Percentiles rank a stretch among this genome's conserved stretches.
These are phyloP conservation scores for Pythium coloratum DNA, from an alignment of 352 stramenopile genomes.

Conservation along the genomic window DNA sequence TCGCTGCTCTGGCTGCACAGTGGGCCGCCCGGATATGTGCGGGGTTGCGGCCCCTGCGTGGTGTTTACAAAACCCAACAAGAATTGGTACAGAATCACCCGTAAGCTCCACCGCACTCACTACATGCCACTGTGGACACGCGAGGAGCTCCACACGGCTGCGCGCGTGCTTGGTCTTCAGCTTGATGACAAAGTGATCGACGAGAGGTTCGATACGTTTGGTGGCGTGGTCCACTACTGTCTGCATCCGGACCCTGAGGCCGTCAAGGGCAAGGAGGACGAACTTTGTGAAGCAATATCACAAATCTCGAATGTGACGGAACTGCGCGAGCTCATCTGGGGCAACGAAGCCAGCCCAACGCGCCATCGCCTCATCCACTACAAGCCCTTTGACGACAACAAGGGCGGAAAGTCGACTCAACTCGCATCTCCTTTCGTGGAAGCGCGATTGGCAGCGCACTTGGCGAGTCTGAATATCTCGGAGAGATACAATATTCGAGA, in stretches of 20 bases:
- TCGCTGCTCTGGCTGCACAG: not conserved
- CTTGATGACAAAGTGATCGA: not conserved
- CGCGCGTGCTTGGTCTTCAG: not conserved
- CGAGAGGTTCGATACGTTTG: not conserved
- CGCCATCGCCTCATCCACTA: not conserved
- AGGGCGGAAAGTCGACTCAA: not conserved
- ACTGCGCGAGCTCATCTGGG: not conserved
- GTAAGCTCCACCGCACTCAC: not conserved
- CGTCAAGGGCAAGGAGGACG: not conserved
- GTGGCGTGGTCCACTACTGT: not conserved
- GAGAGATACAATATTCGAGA: not conserved
- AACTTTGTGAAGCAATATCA: not conserved
- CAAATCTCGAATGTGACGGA: not conserved
- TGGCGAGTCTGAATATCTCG: too few relatives aligned
- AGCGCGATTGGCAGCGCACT: not conserved
- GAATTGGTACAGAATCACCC: not conserved
- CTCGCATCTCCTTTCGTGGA: not conserved
- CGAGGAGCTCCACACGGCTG: not conserved
- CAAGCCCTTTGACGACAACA: not conserved
- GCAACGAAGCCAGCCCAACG: not conserved
- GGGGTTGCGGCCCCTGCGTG: not conserved
- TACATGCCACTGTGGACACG: not conserved
- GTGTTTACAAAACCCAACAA: not conserved
- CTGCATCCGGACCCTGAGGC: not conserved
- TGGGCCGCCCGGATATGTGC: not conserved